A percentile compares a stretch with the other conserved stretches of the same genome.
phyloP scores from a whole-genome alignment of 202 grass and related monocot species.

The Panicum hallii region DNA sequence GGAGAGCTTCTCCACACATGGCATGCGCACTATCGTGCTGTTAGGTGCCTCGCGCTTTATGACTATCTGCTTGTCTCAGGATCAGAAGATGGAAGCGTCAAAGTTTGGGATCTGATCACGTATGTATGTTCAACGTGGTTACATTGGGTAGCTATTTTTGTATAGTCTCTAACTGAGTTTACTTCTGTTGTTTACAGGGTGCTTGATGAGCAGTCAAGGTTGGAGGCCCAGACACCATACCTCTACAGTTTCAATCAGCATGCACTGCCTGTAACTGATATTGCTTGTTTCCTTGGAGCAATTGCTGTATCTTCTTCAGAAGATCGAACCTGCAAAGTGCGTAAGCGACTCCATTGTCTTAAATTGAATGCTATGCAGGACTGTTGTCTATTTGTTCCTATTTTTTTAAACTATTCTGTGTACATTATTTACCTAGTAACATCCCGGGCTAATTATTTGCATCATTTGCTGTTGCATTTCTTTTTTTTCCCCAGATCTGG shows the following conservation, averaged over 20 bases:
- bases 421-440: not conserved
- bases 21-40: conserved; percentile 80
- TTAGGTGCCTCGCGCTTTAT: conserved; percentile 79
- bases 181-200: conserved; percentile 55
- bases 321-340: conserved; percentile 87
- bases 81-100: conserved; percentile 67
- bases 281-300: conserved; percentile 78
- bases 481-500: conserved; percentile 66
- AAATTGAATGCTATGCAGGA: conserved; percentile 22
- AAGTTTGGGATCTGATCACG: conserved; percentile 90
- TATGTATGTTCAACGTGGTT: conserved; percentile 53
- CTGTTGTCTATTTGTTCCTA: not conserved
- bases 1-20: conserved; percentile 83
- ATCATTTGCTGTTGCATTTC: conserved; percentile 9
- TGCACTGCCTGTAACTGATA: conserved; percentile 64
- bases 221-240: conserved; percentile 49
- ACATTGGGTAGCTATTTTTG: conserved; percentile 28
- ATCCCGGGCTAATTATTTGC: conserved; percentile 15
- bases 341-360: conserved; percentile 28
- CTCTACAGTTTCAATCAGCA: conserved; percentile 79
- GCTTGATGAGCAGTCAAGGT: conserved; percentile 74
- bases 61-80: conserved; percentile 77
- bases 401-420: not conserved
- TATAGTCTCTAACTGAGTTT: conserved; percentile 39
- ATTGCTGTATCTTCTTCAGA: conserved; percentile 82